Conservation (phyloP, 1,284 basidiomycete species). For the Peniophora sp. region DNA sequence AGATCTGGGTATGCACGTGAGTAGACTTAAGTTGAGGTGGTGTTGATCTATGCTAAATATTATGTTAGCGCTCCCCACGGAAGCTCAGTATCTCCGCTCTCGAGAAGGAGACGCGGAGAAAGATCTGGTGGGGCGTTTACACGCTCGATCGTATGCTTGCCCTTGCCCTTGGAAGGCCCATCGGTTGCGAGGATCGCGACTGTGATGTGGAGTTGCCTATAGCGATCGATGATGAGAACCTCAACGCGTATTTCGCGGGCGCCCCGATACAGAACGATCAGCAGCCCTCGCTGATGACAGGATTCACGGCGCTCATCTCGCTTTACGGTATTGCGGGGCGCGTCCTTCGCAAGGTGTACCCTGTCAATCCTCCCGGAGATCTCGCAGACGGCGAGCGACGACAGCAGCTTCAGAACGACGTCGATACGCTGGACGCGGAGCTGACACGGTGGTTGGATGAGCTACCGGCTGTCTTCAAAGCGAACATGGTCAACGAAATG, state of each 20-base stretch:
- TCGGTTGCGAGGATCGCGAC: constrained; percentile 73
- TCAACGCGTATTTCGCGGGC: constrained; percentile 65
- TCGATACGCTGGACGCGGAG: constrained; percentile 70
- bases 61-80: constrained; percentile 66
- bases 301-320: constrained; percentile 65
- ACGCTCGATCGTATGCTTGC: constrained; percentile 86
- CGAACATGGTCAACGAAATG: constrained; percentile 59
- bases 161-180: constrained; percentile 73
- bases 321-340: constrained; percentile 79
- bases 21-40: constrained; percentile 21
- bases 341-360: constrained; percentile 77
- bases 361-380: constrained; percentile 59
- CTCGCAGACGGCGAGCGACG: constrained; percentile 67
- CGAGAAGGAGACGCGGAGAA: constrained; percentile 81
- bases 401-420: constrained; percentile 61
- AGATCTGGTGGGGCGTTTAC: constrained; percentile 90
- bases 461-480: constrained; percentile 66
- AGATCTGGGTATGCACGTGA: constrained; percentile 83
- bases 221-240: constrained; percentile 71
- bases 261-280: constrained; percentile 44
- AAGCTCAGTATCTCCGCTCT: constrained; percentile 61
- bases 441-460: constrained; percentile 78
- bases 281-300: constrained; percentile 65
- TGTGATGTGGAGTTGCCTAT: constrained; percentile 78
- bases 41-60: constrained; percentile 12